Conservation (phyloP, 1,284 basidiomycete species). For the Blastosporella zonata region DNA sequence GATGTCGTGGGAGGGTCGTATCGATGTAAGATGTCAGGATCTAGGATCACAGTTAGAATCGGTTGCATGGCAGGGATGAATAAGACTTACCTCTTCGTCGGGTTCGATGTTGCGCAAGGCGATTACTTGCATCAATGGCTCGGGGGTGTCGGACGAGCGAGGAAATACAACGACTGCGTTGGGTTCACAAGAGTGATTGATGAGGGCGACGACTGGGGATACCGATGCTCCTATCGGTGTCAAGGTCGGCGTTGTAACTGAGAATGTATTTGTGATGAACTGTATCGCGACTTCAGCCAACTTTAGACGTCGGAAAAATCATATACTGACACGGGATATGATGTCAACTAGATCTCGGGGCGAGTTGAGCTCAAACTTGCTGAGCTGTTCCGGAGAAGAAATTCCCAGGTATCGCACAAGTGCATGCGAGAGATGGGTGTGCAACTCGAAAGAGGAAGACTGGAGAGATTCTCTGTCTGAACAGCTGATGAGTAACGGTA, state of each 20-base stretch:
- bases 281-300: constrained; percentile 28
- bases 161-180: constrained; percentile 93
- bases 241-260: constrained; percentile 73
- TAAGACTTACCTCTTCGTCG: constrained; percentile 66
- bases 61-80: background rate
- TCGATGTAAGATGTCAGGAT: constrained; percentile 83
- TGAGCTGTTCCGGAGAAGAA: constrained; percentile 54
- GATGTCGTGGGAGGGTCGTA: constrained; percentile 59
- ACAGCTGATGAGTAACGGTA: constrained; percentile 9
- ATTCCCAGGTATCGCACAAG: constrained; percentile 66
- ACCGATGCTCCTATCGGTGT: constrained; percentile 79
- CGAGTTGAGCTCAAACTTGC: constrained; percentile 52
- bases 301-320: background rate
- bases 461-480: constrained; percentile 51
- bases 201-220: constrained; percentile 75
- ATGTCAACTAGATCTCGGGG: constrained; percentile 65
- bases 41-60: constrained; percentile 29
- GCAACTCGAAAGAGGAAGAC: constrained; percentile 47
- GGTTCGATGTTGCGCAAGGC: constrained; percentile 61
- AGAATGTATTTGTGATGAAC: constrained; percentile 89
- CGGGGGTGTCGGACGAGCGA: constrained; percentile 36
- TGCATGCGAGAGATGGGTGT: constrained; percentile 68
- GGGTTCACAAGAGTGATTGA: constrained; percentile 91
- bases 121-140: constrained; percentile 71
- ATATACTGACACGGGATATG: constrained; percentile 58